Evolutionary conservation across 1,284 basidiomycete genomes (phyloP), one percentile per base, ranked within the genome.

Genomic region (Rhodotorula sp.): DNA sequence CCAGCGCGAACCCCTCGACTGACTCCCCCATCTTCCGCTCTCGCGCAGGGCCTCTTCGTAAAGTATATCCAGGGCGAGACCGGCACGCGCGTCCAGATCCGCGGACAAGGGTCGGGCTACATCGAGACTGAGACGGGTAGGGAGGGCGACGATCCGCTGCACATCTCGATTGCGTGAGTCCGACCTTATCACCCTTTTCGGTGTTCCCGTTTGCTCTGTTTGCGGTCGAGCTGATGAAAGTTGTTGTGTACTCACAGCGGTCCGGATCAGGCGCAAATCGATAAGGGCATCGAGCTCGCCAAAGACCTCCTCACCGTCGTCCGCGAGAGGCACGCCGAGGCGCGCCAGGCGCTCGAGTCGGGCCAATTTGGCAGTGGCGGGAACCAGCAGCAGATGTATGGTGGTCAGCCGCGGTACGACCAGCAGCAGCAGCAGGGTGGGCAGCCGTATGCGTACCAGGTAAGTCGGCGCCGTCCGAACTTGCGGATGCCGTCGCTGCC

Each of bases 11-110:
- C 34, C 5, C 5, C 29, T 44, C 34, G 19, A 7, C 52, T 62
- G 49, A 52, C 49, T 7, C 32, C 51, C 51, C 9, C 20, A 4
- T 27, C 3, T 15, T 36, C 24, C 30, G 15, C 36, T 29, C 44
- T 3, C 59, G 32, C 34, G 10, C 74, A 92, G 90, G 94, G 93
- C 76, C 89, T 94, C 79, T 99, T 98, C 79, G 95, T 99, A 74
- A 99, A 99, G 83, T 94, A 94, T 79, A 99, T 99, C 74, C 95
- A 99, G 82, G 87, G 89, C 77, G 95, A 99, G 82, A 99, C 95
- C 0, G 89, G 90, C 48, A 95, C 94, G 22, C 86, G 95, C 72
- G 95, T 98, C n/a, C 95, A 99, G 81, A 97, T 99, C 79, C 98
- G 98, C 81, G 95, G 95, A 19, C 76, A 89, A 24, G 96, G 96